Percentiles rank a stretch among this genome's conserved stretches.
These are phyloP conservation scores for Trypanosoma rangeli DNA, from an alignment of 208 protist species.

Conservation along the genomic window DNA sequence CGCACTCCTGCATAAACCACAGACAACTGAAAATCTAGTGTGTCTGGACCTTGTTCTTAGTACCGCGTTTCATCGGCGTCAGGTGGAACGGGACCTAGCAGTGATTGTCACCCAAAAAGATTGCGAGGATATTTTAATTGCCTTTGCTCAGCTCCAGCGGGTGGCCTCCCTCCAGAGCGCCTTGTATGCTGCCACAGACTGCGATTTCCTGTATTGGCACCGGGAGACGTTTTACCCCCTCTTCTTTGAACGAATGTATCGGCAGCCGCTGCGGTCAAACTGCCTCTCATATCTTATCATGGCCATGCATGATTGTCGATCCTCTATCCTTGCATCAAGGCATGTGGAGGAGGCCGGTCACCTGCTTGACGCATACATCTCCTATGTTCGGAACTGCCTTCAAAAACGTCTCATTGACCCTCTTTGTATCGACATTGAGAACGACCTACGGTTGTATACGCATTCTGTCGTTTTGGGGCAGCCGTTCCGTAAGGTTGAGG, in stretches of 20 bases:
- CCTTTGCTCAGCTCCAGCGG: constrained; percentile 75
- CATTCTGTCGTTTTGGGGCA: constrained; percentile 81
- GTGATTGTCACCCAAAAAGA: constrained; percentile 40
- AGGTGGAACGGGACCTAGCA: not conserved
- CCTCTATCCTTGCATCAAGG: constrained; percentile 34
- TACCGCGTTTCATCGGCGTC: constrained; percentile 53
- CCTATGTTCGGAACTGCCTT: constrained; percentile 59
- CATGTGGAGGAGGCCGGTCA: constrained; percentile 33
- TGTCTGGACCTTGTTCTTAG: constrained; percentile 64
- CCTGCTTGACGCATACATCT: constrained; percentile 55
- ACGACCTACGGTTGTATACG: constrained; percentile 92
- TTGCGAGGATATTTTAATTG: constrained; percentile 51
- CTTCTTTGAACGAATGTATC: constrained; percentile 83
- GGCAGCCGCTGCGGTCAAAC: constrained; percentile 52
- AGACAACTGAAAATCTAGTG: constrained; percentile 55
- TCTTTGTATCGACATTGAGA: constrained; percentile 93
- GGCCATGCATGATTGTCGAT: constrained; percentile 63
- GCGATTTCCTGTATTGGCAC: constrained; percentile 91
- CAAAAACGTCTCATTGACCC: constrained; percentile 54
- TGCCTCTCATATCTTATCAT: constrained; percentile 70
- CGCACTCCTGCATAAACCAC: constrained; percentile 59
- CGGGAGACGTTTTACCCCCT: constrained; percentile 73
- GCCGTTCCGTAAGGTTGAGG: constrained; percentile 23
- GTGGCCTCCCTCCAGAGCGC: constrained; percentile 50
- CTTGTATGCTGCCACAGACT: constrained; percentile 65